Evolutionary conservation across 768 basidiomycete species (phyloP), one percentile per base, ranked within the genome.

Genomic region (Boletus subcaerulescens): DNA sequence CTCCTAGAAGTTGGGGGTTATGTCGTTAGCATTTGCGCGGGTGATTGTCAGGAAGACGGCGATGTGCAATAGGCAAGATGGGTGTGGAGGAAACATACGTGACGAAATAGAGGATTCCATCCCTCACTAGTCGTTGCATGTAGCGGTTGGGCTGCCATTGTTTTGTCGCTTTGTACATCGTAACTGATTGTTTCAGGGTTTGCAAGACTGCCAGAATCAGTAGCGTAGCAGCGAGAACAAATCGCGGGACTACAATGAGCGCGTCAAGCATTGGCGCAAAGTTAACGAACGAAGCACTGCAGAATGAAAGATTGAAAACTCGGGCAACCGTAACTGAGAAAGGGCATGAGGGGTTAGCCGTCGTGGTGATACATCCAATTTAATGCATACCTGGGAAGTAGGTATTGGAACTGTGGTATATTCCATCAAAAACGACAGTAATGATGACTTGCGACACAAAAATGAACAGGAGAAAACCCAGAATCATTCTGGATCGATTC

Each of bases 61-160:
- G 13, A 4, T 29, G 29, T 29, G 29, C 29, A 29, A 29, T 9
- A 35, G 6, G 13, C 11, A 6, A 2, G 33, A 35, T 33, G 3
- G 17, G 13, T 3, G 10, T 5, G 29, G 11, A 14, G 11, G 3
- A 7, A 13, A 54, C 62, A 3, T 43, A 63, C 62, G 29, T 20
- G 5, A 60, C 0, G 20, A 63, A 63, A 17, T 57, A 63, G 5
- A 50, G 24, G 0, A 46, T n/a, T 2, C 61, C 61, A 12, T 63
- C 62, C 12, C 29, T 47, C 5, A 10, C 14, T 3, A 63, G 18
- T 3, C 4, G 44, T 5, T 31, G 18, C 42, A 59, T 42, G 38
- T 53, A 63, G 5, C 41, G 32, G 32, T 59, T 62, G 12, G 14
- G 40, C 6, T 41, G 41, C 60, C 59, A 62, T 1, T 9, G 44